Conservation (phyloP, 2,329 filamentous ascomycete genomes). For the Clarireedia hainanense region DNA sequence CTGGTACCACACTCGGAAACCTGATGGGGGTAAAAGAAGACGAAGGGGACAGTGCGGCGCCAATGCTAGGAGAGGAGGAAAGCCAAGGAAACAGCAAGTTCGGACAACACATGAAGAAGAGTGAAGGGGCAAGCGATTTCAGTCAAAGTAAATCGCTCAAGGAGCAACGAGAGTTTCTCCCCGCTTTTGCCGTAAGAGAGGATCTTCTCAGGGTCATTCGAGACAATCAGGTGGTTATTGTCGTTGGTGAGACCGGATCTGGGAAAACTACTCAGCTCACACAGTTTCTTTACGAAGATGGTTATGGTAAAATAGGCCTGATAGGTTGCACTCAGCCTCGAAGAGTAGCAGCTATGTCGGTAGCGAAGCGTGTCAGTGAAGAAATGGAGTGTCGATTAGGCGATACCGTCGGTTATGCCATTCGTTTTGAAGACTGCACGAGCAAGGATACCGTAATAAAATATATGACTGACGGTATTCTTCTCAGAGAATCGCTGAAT, state of each 20-base stretch:
- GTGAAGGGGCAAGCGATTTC: slow-evolving; percentile 79
- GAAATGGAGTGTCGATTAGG: slow-evolving; percentile 95
- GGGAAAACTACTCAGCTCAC: slow-evolving; percentile 97
- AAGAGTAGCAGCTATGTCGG: slow-evolving; percentile 97
- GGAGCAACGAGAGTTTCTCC: slow-evolving; percentile 88
- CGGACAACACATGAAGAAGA: slow-evolving; percentile 81
- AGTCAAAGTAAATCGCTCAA: slow-evolving; percentile 84
- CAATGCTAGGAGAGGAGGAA: slow-evolving; percentile 65
- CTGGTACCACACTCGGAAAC: slow-evolving; percentile 87
- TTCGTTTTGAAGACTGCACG: slow-evolving; percentile 97
- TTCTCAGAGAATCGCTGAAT: slow-evolving; percentile 86
- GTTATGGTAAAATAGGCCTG: slow-evolving; percentile 78
- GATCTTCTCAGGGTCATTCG: slow-evolving; percentile 85
- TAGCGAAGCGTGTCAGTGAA: slow-evolving; percentile 94
- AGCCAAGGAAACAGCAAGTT: slow-evolving; percentile 67
- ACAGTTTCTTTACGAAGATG: slow-evolving; percentile 92
- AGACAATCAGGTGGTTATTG: slow-evolving; percentile 95
- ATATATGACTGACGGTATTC: slow-evolving; percentile 97
- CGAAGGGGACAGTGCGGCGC: slow-evolving; percentile 81
- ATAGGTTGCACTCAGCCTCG: slow-evolving; percentile 96
- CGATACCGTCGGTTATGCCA: slow-evolving; percentile 86
- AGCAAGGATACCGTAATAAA: slow-evolving; percentile 94
- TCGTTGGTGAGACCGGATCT: slow-evolving; percentile 94
- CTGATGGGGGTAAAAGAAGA: slow-evolving; percentile 93
- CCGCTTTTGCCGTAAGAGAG: slow-evolving; percentile 92